Percentiles rank a stretch among this genome's conserved stretches.
Evolutionary conservation across 805 yeast genomes (phyloP).

Genomic region (Cyberlindnera maclurae): DNA sequence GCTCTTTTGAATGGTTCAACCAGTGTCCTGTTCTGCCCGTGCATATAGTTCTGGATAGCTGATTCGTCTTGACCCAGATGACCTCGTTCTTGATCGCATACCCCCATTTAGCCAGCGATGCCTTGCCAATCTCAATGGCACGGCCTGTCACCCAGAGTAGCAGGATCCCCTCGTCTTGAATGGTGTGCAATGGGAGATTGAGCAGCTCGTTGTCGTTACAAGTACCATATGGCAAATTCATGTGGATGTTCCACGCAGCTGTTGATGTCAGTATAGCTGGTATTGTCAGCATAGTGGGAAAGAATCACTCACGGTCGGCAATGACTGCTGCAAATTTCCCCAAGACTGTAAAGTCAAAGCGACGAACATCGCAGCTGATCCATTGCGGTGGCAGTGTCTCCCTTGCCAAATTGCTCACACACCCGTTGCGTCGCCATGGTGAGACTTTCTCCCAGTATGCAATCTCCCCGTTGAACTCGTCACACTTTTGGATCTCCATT

Average conservation of each 20-base stretch:
- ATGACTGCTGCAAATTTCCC: constrained; percentile 82
- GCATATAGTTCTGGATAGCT: constrained; percentile 78
- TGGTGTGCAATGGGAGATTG: constrained; percentile 52
- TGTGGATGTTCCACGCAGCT: constrained; percentile 93
- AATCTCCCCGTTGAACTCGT: constrained; percentile 16
- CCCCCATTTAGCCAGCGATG: constrained; percentile 76
- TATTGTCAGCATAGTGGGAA: too few species aligned
- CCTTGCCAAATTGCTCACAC: constrained; percentile 29
- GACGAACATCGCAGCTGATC: constrained; percentile 79
- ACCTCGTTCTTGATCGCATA: constrained; percentile 71
- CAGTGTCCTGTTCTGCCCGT: constrained; percentile 97
- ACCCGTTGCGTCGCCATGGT: constrained; percentile 28
- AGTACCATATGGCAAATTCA: constrained; percentile 73
- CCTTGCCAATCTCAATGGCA: constrained; percentile 81
- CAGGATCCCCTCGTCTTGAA: constrained; percentile 80
- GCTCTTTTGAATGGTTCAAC: constrained; percentile 94
- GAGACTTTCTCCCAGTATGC: constrained; percentile 20
- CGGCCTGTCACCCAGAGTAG: constrained; percentile 95
- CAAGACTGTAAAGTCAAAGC: constrained; percentile 58
- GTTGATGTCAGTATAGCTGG: constrained; percentile 26
- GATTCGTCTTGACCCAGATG: constrained; percentile 89
- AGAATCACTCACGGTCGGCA: constrained; percentile 43
- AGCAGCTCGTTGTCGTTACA: constrained; percentile 72
- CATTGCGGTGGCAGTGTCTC: constrained; percentile 59
- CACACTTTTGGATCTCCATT: constrained; percentile 15